Base-by-base conservation (phyloP, 306 rosid genomes). In the Begonia fuchsioides region DNA sequence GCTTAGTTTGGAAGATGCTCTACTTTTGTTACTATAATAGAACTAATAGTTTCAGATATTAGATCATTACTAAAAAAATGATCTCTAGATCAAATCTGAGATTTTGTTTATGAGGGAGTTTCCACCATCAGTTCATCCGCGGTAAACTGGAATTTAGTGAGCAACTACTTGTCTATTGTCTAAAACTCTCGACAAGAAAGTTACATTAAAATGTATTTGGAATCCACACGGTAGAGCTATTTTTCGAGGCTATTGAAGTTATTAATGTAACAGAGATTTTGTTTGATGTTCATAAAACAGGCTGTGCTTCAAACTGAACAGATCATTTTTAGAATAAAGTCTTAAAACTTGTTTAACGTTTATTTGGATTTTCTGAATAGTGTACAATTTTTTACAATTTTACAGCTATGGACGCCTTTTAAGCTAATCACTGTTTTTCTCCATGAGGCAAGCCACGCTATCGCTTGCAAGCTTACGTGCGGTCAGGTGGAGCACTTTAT, bases 401-500 rank as follows among this genome's bases (percentile, higher is more conserved):
- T 65, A 15, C 61, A 88, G 96, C 76, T 87, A 43, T 87, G 96
- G 96, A 80, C 94, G 19, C 96, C 96, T 41, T 87, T 87, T 62
- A 87, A 87, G 92, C 96, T 87, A 77, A 83, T 87, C 60, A 87
- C 94, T 7, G 96, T 87, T 70, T 87, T 87, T 74, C 67, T 87
- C 63, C 96, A 87, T 9, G 96, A 87, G 75, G 82, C 82, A 11
- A 87, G 96, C 67, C 96, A 87, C 71, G 96, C 96, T 35, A 56
- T 87, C 55, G 96, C 93, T 68, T 87, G 96, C 82, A 61, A 17
- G 64, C 96, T 87, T 60, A 87, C 96, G n/a, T 87, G 94, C 69
- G 96, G 96, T 64, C 17, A 77, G 76, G 96, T 87, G 62, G 59
- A 38, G 35, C n/a, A 45, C 43, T 49, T 19, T 49, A 26, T 26